Evolutionary conservation across 768 basidiomycete genomes (phyloP), one percentile per base, ranked within the genome.

Genomic region (Tulasnella sp.): DNA sequence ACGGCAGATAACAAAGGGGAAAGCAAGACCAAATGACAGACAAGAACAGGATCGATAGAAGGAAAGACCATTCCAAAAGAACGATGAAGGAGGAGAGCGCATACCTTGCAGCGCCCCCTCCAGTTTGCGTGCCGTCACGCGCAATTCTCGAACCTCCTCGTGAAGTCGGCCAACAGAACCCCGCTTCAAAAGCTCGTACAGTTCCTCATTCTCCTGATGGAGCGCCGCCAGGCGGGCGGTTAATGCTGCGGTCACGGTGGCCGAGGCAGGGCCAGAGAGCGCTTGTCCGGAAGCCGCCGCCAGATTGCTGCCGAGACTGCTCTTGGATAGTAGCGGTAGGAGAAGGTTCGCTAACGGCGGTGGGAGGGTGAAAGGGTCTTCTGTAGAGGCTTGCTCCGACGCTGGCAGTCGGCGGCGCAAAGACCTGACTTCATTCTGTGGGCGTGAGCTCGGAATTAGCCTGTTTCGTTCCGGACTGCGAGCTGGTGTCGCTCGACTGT

Each of bases 151-250:
- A 27, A 75, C 75, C 68, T 81, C 80, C 71, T 81, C 80, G 14
- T 81, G 80, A 24, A 81, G 74, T n/a, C 74, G 31, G 24, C 56
- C 72, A 39, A 73, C 80, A 27, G 74, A 48, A 18, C 80, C 42
- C 42, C 52, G 71, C 39, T 56, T 75, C 34, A 81, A 85, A 14
- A 95, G 85, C 74, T 91, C 89, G 84, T 95, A 96, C 24, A 96
- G 84, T 81, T 96, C 94, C 82, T 96, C 94, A 80, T 96, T 96
- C 85, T 96, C 94, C 78, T 94, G 92, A 84, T 96, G 94, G 14
- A 96, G 86, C 24, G 91, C 85, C 73, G 90, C 90, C 38, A 90
- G 89, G 72, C 93, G 88, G 83, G 95, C 94, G 0, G 90, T 92
- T 79, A 96, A 88, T 0, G 94, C 94, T n/a, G 91, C 87, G 52